These are phyloP conservation scores for Hymenoscyphus linearis DNA, from an alignment of 2,329 filamentous ascomycete species.

Conservation along the genomic window DNA sequence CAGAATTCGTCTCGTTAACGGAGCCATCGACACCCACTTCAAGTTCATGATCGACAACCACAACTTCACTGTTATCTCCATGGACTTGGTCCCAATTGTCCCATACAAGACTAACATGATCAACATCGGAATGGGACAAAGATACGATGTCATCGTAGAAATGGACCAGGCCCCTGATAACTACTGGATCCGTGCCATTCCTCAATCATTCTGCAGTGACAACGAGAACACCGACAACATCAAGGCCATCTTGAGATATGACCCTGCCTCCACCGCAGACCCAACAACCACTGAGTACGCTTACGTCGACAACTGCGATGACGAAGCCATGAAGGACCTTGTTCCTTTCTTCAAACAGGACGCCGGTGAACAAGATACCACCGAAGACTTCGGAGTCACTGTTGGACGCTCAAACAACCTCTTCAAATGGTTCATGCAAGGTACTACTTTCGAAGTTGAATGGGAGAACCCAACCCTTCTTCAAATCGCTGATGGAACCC, in stretches of 20 bases:
- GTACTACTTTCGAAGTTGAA: slow-evolving; percentile 36
- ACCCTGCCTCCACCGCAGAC: not conserved
- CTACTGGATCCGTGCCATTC: slow-evolving; percentile 45
- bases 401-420: slow-evolving; percentile 25
- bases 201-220: not conserved
- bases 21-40: slow-evolving; percentile 38
- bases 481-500: slow-evolving; percentile 23
- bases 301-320: slow-evolving; percentile 17
- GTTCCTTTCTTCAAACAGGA: slow-evolving; percentile 21
- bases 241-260: slow-evolving; percentile 4
- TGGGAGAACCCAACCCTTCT: slow-evolving; percentile 9
- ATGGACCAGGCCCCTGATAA: slow-evolving; percentile 39
- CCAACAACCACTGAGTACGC: slow-evolving; percentile 6
- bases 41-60: slow-evolving; percentile 48
- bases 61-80: slow-evolving; percentile 53
- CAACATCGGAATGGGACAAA: slow-evolving; percentile 52
- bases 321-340: slow-evolving; percentile 18
- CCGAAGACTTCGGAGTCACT: slow-evolving; percentile 9
- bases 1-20: slow-evolving; percentile 42
- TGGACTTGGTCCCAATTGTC: slow-evolving; percentile 52
- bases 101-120: slow-evolving; percentile 57
- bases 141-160: slow-evolving; percentile 38
- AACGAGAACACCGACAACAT: slow-evolving; percentile 5
- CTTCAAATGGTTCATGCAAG: slow-evolving; percentile 42
- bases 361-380: not conserved